These are phyloP conservation scores for Brassica balearica DNA, from an alignment of 441 rosid genomes.

Conservation along the genomic window DNA sequence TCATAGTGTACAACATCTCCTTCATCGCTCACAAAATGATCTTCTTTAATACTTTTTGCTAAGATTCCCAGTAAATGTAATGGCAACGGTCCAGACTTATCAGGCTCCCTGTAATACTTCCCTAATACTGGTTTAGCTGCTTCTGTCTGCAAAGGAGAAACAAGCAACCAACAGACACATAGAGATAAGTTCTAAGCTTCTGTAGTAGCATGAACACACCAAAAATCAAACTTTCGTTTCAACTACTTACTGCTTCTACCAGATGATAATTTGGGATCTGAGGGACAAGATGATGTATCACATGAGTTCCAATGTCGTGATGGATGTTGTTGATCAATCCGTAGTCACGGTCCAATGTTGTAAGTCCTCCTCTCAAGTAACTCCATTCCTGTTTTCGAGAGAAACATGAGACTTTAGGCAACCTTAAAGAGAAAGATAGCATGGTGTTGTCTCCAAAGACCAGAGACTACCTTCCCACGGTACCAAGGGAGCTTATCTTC, in stretches of 20 bases:
- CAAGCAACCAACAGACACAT: neutral
- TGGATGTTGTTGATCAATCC: slow-evolving; percentile 73
- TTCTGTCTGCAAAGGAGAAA: slow-evolving; percentile 54
- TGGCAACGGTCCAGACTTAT: slow-evolving; percentile 64
- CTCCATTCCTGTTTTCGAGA: slow-evolving; percentile 64
- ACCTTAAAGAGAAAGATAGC: slow-evolving; percentile 13
- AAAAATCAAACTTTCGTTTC: slow-evolving; percentile 19
- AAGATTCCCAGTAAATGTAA: slow-evolving; percentile 54
- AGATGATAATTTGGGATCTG: slow-evolving; percentile 78
- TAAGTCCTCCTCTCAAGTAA: slow-evolving; percentile 76
- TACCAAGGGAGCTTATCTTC: slow-evolving; percentile 76
- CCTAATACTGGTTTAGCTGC: slow-evolving; percentile 72
- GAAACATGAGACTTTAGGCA: slow-evolving; percentile 23
- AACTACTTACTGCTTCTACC: slow-evolving; percentile 65
- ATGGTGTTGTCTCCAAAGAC: neutral
- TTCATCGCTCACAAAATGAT: slow-evolving; percentile 62
- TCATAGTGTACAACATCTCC: slow-evolving; percentile 69
- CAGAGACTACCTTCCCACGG: slow-evolving; percentile 59
- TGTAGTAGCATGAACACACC: slow-evolving; percentile 40
- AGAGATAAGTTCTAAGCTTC: neutral
- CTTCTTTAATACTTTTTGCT: slow-evolving; percentile 56
- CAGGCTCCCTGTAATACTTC: slow-evolving; percentile 67
- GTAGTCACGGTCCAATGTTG: slow-evolving; percentile 72
- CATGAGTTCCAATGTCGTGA: slow-evolving; percentile 81
- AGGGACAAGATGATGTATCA: slow-evolving; percentile 73